Conservation (phyloP, 139 green algal species). For the Ulvella scutata region DNA sequence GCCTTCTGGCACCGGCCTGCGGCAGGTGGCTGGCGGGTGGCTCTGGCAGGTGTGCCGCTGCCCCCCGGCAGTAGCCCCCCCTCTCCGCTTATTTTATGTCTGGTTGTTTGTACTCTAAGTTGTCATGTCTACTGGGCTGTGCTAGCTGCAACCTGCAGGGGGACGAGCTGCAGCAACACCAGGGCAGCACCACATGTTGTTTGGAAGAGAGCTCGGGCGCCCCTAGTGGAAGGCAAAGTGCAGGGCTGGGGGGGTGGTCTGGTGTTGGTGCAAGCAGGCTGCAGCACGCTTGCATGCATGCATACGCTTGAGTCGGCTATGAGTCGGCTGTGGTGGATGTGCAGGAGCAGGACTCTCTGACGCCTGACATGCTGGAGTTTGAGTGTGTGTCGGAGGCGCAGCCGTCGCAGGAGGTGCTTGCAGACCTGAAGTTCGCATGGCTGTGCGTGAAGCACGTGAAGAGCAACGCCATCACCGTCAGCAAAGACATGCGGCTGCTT, state of each 20-base stretch:
- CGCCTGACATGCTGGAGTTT: slow-evolving; percentile 68
- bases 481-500: slow-evolving; percentile 78
- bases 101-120: too few species aligned
- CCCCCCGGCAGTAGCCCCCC: too few species aligned
- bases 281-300: not conserved
- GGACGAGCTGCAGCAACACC: too few species aligned
- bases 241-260: too few species aligned
- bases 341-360: slow-evolving; percentile 72
- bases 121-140: too few species aligned
- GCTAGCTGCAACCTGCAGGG: too few species aligned
- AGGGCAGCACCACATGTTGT: too few species aligned
- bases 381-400: slow-evolving; percentile 60
- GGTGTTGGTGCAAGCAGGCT: not conserved
- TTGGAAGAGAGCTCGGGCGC: too few species aligned
- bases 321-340: slow-evolving; percentile 58
- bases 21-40: slow-evolving; percentile 68
- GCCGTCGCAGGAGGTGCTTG: slow-evolving; percentile 74
- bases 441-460: slow-evolving; percentile 97
- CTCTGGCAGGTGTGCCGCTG: slow-evolving; percentile 28
- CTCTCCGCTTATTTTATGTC: too few species aligned
- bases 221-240: too few species aligned
- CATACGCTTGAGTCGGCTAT: slow-evolving; percentile 30
- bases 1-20: slow-evolving; percentile 43
- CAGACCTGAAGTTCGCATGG: slow-evolving; percentile 96
- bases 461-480: slow-evolving; percentile 96